These are phyloP conservation scores for Macrophomina tecta DNA, from an alignment of 2,329 filamentous ascomycete genomes.

Conservation along the genomic window DNA sequence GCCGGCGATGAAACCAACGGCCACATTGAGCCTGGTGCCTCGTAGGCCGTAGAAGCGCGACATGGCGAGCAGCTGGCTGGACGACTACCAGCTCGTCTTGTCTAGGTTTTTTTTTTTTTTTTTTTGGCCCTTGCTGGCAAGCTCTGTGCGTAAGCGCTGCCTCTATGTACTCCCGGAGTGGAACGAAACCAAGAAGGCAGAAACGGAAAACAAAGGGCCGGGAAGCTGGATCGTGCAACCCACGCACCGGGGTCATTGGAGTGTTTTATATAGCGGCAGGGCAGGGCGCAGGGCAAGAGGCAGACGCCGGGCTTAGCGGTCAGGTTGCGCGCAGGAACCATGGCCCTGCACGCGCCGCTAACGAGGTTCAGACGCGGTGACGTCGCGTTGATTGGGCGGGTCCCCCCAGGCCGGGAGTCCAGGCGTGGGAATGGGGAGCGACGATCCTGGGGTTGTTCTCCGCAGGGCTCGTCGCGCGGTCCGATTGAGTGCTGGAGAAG, in stretches of 20 bases:
- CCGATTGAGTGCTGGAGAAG: constrained; percentile 15
- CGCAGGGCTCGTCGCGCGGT: constrained; percentile 13
- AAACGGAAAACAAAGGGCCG: background rate
- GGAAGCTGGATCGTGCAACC: background rate
- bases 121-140: constrained; percentile 2
- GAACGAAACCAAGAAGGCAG: background rate
- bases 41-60: constrained; percentile 67
- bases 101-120: background rate
- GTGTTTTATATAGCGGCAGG: constrained; percentile 1
- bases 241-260: background rate
- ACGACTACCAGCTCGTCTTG: background rate
- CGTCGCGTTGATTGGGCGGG: constrained; percentile 19
- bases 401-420: constrained; percentile 3
- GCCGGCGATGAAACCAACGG: constrained; percentile 73
- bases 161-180: background rate
- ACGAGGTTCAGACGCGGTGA: background rate
- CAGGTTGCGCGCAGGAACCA: constrained; percentile 10
- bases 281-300: constrained; percentile 1
- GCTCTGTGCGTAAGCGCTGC: background rate
- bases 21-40: constrained; percentile 68
- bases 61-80: constrained; percentile 7
- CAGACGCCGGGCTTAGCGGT: constrained; percentile 4
- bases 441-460: constrained; percentile 18
- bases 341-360: background rate
- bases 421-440: constrained; percentile 24